Percentiles rank a stretch among this genome's conserved stretches.
Conservation (phyloP, 2,329 filamentous ascomycete genomes). For the Penicillium oxalicum region DNA sequence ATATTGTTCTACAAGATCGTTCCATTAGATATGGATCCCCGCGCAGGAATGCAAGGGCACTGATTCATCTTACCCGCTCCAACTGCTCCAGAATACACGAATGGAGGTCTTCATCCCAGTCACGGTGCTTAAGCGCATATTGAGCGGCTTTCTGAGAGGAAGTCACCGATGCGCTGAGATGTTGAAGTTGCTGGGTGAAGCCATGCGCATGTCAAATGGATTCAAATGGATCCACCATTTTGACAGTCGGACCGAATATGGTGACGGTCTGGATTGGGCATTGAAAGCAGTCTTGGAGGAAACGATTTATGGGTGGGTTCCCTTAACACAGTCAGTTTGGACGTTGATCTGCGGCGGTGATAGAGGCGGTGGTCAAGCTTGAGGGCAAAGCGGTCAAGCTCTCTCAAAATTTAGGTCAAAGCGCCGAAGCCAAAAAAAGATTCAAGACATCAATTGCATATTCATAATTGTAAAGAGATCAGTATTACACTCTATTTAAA, state of each 20-base stretch:
- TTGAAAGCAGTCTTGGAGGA: too few relatives aligned
- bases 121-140: conserved; percentile 88
- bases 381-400: too few relatives aligned
- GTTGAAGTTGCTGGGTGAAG: conserved; percentile 84
- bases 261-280: too few relatives aligned
- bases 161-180: conserved; percentile 82
- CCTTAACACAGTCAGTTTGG: too few relatives aligned
- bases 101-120: conserved; percentile 95
- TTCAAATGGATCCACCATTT: conserved; percentile 85
- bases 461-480: too few relatives aligned
- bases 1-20: conserved; percentile 64
- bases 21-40: too few relatives aligned
- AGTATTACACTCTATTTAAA: too few relatives aligned
- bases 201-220: conserved; percentile 95
- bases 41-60: too few relatives aligned
- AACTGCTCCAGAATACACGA: conserved; percentile 96
- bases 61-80: conserved; percentile 55
- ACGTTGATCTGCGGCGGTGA: background rate
- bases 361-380: too few relatives aligned
- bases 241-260: conserved; percentile 17
- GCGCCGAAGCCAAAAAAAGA: too few relatives aligned
- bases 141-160: conserved; percentile 88
- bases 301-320: too few relatives aligned
- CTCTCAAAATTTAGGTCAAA: background rate
- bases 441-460: too few relatives aligned